These are phyloP conservation scores for Corymbia maculata DNA, from an alignment of 345 rosid species.

Conservation along the genomic window DNA sequence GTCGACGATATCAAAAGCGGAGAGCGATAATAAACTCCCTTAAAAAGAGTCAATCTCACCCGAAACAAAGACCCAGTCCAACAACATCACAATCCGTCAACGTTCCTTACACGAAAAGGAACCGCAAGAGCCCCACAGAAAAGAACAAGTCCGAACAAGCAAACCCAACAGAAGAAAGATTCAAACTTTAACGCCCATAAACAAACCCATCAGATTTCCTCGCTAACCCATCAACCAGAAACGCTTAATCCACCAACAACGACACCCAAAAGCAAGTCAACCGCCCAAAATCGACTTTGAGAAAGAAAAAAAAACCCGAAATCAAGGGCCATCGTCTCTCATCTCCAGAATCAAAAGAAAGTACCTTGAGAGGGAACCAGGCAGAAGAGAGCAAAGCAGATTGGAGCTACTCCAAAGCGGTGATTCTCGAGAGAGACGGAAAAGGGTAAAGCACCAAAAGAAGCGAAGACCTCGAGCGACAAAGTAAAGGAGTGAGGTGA, in stretches of 20 bases:
- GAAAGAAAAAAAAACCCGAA: not conserved
- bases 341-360: not conserved
- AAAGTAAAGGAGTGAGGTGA: not conserved
- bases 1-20: not conserved
- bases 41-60: not conserved
- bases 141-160: not conserved
- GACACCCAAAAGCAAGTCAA: not conserved
- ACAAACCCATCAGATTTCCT: not conserved
- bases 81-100: not conserved
- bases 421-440: not conserved
- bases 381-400: not conserved
- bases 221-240: not conserved
- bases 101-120: not conserved
- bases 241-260: not conserved
- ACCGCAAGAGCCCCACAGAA: not conserved
- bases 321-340: not conserved
- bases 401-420: not conserved
- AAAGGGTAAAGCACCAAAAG: not conserved
- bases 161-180: not conserved
- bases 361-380: not conserved
- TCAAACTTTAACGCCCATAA: not conserved
- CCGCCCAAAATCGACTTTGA: not conserved
- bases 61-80: not conserved
- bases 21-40: not conserved
- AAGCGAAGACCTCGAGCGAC: not conserved